These are phyloP conservation scores for Monascus ruber DNA, from an alignment of 2,329 filamentous ascomycete species.

Conservation along the genomic window DNA sequence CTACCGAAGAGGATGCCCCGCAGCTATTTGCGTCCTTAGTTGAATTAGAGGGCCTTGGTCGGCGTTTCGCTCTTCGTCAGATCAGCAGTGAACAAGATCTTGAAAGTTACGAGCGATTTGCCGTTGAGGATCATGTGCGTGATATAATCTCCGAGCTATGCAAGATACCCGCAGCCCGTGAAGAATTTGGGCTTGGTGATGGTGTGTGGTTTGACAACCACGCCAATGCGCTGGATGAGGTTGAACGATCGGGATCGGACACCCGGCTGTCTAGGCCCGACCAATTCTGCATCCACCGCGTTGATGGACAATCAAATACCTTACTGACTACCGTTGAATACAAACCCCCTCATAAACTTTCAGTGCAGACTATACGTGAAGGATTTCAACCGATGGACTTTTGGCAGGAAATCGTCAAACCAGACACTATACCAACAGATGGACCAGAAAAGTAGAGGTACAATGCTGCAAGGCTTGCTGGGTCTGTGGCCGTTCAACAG, in stretches of 20 bases:
- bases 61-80: not conserved
- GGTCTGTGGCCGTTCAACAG: slow-evolving; percentile 11
- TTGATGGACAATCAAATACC: too few relatives aligned
- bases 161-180: slow-evolving; percentile 3
- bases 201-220: slow-evolving; percentile 5
- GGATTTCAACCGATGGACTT: slow-evolving; percentile 5
- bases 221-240: slow-evolving; percentile 4
- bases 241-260: too few relatives aligned
- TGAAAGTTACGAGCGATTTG: slow-evolving; percentile 7
- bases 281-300: too few relatives aligned
- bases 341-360: too few relatives aligned
- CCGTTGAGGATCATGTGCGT: slow-evolving; percentile 8
- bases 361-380: too few relatives aligned
- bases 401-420: slow-evolving; percentile 5
- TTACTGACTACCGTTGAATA: too few relatives aligned
- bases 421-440: slow-evolving; percentile 1
- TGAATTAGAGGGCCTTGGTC: slow-evolving; percentile 3
- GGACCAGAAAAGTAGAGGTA: slow-evolving; percentile 7
- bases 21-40: slow-evolving; percentile 4
- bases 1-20: slow-evolving; percentile 2
- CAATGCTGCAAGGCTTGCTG: slow-evolving; percentile 9
- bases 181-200: slow-evolving; percentile 4
- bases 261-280: too few relatives aligned
- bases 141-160: slow-evolving; percentile 4
- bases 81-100: slow-evolving; percentile 1